Evolutionary conservation across 306 rosid species (phyloP).

Genomic region (Spatholobus suberectus): DNA sequence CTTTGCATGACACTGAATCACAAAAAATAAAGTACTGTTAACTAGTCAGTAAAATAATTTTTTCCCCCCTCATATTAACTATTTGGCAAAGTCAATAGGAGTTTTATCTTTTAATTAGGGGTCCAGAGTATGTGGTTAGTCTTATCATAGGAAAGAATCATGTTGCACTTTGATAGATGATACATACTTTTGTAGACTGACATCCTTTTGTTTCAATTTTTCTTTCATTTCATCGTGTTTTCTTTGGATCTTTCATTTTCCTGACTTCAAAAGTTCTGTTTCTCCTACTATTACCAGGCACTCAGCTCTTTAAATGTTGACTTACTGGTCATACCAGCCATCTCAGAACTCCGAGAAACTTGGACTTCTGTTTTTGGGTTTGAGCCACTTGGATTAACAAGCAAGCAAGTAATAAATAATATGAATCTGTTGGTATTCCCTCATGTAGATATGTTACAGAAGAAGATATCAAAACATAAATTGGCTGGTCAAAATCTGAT

Average conservation of each 20-base stretch:
- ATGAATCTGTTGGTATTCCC: constrained; percentile 86
- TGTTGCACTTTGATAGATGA: constrained; percentile 22
- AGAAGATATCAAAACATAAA: constrained; percentile 52
- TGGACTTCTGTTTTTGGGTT: constrained; percentile 94
- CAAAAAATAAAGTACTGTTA: not conserved
- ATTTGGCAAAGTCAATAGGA: not conserved
- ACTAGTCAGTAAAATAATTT: not conserved
- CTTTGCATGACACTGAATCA: not conserved
- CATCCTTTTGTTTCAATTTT: not conserved
- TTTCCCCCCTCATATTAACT: not conserved
- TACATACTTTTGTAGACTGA: not conserved
- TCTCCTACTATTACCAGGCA: constrained; percentile 58
- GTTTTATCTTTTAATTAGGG: constrained; percentile 9
- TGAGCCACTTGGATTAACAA: constrained; percentile 63
- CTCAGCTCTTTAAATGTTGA: constrained; percentile 80
- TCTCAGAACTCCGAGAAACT: constrained; percentile 75
- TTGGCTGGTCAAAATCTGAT: constrained; percentile 42
- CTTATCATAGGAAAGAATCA: constrained; percentile 18
- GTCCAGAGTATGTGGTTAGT: constrained; percentile 3
- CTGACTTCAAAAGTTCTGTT: constrained; percentile 38
- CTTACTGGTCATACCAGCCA: constrained; percentile 89
- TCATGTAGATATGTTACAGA: constrained; percentile 81
- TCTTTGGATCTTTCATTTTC: constrained; percentile 29
- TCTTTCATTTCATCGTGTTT: constrained; percentile 29
- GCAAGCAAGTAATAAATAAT: constrained; percentile 63